Conservation (phyloP, 805 yeast genomes). For the Diddensiella santjacobensis region DNA sequence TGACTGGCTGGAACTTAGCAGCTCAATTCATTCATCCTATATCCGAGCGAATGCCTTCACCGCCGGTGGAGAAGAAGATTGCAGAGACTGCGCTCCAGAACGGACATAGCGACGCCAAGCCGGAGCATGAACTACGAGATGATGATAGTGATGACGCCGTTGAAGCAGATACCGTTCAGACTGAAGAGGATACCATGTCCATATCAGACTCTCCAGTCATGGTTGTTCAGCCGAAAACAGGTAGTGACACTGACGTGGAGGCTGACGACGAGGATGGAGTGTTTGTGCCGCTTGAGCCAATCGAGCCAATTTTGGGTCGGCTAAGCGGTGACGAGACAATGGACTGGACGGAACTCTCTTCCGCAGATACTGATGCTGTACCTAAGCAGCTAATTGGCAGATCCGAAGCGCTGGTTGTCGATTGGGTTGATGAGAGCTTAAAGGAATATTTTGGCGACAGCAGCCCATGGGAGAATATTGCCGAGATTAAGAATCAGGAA, state of each 20-base stretch:
- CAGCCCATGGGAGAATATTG: constrained; percentile 5
- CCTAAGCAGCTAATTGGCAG: constrained; percentile 7
- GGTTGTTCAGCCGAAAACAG: neutral
- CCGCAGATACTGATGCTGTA: neutral
- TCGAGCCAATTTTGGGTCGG: neutral
- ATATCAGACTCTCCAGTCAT: neutral
- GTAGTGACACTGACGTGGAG: constrained; percentile 1
- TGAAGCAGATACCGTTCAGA: neutral
- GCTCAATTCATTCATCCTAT: constrained; percentile 3
- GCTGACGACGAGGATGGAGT: neutral
- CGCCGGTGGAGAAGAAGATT: neutral
- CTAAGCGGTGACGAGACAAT: neutral
- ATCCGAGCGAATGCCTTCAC: neutral
- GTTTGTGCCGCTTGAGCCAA: neutral
- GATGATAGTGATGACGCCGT: constrained; percentile 1
- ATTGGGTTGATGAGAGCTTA: constrained; percentile 16
- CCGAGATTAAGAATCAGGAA: constrained; percentile 17
- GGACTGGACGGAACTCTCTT: neutral
- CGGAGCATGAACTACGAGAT: too few species aligned
- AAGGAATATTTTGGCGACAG: constrained; percentile 2
- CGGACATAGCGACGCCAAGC: neutral
- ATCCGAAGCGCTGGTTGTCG: constrained; percentile 21
- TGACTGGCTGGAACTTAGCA: constrained; percentile 16
- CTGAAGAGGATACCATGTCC: neutral
- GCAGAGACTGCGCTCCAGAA: neutral